A percentile compares a stretch with the other conserved stretches of the same genome.
Evolutionary conservation across 2,329 filamentous ascomycete genomes (phyloP).

Genomic region (Xenoacremonium recifei): DNA sequence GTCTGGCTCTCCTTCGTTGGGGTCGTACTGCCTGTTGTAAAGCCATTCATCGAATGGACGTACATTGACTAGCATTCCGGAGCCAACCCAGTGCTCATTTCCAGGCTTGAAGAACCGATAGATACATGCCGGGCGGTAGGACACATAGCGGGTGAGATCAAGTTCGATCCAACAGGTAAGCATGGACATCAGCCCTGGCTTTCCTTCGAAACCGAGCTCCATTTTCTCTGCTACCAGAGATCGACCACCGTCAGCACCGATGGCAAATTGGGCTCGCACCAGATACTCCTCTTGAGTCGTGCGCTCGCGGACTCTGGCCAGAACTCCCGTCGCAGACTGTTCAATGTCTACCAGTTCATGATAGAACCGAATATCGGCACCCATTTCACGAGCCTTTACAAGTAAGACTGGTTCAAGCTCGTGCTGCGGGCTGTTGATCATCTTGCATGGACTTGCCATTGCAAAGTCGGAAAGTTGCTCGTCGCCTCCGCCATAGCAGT

Average conservation of each 20-base stretch:
- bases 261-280: conserved; percentile 9
- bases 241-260: conserved; percentile 13
- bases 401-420: conserved; percentile 8
- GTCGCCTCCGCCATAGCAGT: conserved; percentile 11
- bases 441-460: conserved; percentile 11
- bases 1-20: conserved; percentile 12
- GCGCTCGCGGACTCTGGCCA: conserved; percentile 9
- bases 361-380: conserved; percentile 13
- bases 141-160: conserved; percentile 9
- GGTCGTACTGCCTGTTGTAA: conserved; percentile 14
- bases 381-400: conserved; percentile 4
- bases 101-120: conserved; percentile 13
- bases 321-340: conserved; percentile 6
- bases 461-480: conserved; percentile 12
- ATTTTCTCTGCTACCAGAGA: conserved; percentile 10
- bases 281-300: conserved; percentile 7
- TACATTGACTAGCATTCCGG: conserved; percentile 8
- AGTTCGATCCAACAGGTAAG: conserved; percentile 12
- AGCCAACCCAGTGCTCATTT: conserved; percentile 13
- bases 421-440: conserved; percentile 9
- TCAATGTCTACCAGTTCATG: conserved; percentile 12
- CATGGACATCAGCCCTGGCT: conserved; percentile 13
- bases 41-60: conserved; percentile 14
- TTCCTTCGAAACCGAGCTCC: conserved; percentile 11
- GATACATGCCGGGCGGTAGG: conserved; percentile 12